phyloP scores from a whole-genome alignment of 306 rosid genomes.

The Prunus padus region DNA sequence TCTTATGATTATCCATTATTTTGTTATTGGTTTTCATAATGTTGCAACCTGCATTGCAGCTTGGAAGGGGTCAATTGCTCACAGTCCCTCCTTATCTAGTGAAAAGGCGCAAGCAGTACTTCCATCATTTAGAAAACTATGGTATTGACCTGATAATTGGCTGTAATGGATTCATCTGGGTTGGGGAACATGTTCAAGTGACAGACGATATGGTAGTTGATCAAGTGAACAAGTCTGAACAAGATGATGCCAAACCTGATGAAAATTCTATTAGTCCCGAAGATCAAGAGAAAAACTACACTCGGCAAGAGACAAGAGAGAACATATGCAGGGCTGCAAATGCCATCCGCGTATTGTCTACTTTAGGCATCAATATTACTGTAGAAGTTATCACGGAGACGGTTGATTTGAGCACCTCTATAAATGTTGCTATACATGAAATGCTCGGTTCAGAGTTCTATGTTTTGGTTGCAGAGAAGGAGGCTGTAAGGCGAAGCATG shows the following conservation, averaged over 20 bases:
- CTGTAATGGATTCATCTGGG: slow-evolving; percentile 87
- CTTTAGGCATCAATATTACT: slow-evolving; percentile 61
- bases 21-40: background rate
- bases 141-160: slow-evolving; percentile 81
- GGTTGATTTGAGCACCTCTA: slow-evolving; percentile 52
- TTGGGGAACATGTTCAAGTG: slow-evolving; percentile 73
- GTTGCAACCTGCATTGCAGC: slow-evolving; percentile 43
- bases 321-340: slow-evolving; percentile 78
- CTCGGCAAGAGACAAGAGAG: slow-evolving; percentile 60
- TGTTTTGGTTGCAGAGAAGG: slow-evolving; percentile 78
- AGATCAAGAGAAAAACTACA: slow-evolving; percentile 54
- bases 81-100: slow-evolving; percentile 69
- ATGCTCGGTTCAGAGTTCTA: slow-evolving; percentile 88
- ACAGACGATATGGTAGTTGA: slow-evolving; percentile 60
- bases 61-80: slow-evolving; percentile 78
- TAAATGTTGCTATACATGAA: slow-evolving; percentile 58
- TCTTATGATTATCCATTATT: background rate
- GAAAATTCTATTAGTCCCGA: slow-evolving; percentile 29
- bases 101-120: slow-evolving; percentile 90
- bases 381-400: slow-evolving; percentile 62
- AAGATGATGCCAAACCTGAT: slow-evolving; percentile 27
- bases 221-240: slow-evolving; percentile 50
- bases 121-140: slow-evolving; percentile 70
- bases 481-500: slow-evolving; percentile 69
- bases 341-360: slow-evolving; percentile 62